Percentiles rank a stretch among this genome's conserved stretches.
Conservation (phyloP, 768 basidiomycete species). For the Lactifluus pinguis region DNA sequence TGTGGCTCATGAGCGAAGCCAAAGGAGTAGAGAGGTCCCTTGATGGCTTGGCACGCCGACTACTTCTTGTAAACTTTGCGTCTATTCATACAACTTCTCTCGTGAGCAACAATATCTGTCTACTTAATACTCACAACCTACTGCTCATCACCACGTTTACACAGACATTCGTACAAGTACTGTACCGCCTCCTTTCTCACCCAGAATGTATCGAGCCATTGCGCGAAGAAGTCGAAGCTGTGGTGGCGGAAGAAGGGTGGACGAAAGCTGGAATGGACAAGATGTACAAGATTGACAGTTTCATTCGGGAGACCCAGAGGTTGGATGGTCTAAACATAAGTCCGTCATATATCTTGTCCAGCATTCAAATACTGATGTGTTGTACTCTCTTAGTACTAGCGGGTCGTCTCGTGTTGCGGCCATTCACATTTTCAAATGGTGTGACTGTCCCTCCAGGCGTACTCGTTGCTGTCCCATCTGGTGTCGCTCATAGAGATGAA, state of each 20-base stretch:
- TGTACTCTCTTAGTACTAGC: slow-evolving; percentile 20
- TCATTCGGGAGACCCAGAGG: slow-evolving; percentile 29
- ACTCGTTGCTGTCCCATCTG: slow-evolving; percentile 25
- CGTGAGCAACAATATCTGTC: slow-evolving; percentile 13
- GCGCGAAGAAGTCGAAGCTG: slow-evolving; percentile 27
- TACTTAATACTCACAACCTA: background rate
- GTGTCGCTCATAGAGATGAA: slow-evolving; percentile 27
- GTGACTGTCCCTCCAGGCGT: slow-evolving; percentile 33
- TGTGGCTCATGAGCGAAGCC: slow-evolving; percentile 37
- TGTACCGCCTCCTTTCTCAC: slow-evolving; percentile 25
- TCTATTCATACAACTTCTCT: slow-evolving; percentile 29
- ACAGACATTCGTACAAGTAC: slow-evolving; percentile 24
- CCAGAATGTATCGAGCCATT: slow-evolving; percentile 24
- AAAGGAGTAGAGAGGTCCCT: slow-evolving; percentile 26
- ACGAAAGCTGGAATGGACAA: slow-evolving; percentile 25
- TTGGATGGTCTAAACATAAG: slow-evolving; percentile 21
- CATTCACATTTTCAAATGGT: slow-evolving; percentile 39
- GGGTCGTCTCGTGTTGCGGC: slow-evolving; percentile 28
- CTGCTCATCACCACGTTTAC: background rate
- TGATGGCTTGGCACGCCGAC: slow-evolving; percentile 24
- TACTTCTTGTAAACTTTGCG: slow-evolving; percentile 30
- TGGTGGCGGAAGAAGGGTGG: slow-evolving; percentile 26
- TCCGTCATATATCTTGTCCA: slow-evolving; percentile 7
- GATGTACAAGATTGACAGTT: slow-evolving; percentile 29
- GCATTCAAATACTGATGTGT: background rate